Evolutionary conservation across 306 rosid genomes (phyloP), one percentile per base, ranked within the genome.

Genomic region (Bauhinia variegata): DNA sequence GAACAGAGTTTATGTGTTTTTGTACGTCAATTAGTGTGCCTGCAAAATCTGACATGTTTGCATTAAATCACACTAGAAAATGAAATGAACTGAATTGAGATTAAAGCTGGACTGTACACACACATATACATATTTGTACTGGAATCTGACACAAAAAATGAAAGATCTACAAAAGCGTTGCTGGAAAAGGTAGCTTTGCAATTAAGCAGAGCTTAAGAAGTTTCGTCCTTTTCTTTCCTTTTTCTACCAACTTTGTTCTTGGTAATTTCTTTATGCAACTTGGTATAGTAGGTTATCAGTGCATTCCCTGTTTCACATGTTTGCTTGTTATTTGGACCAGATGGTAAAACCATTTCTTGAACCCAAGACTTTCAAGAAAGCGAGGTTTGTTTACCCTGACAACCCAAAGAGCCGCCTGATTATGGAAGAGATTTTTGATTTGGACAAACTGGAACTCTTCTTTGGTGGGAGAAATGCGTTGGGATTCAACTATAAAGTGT

Each of bases 341-440:
- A 72, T 88, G 86, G 91, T 86, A 71, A 91, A 86, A 57, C 93
- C 92, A 64, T 91, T 91, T 79, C 67, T 91, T 34, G 97, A 91
- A 63, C 74, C 77, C 2, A 84, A 79, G 71, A 91, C 97, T 19
- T 65, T 49, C 78, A 83, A 72, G 76, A 91, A 88, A 81, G 91
- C 78, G 76, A 82, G 23, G 72, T 86, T 91, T 75, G 89, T 79
- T 46, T 88, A 86, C 81, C 77, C 96, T 16, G 79, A 78, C 65
- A 81, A 86, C 78, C 80, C 78, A 6, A 83, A 55, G 59, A 84
- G 93, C 74, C 65, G 65, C 75, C 63, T 36, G 89, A 67, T 75
- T 57, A 82, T 91, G 85, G 84, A 84, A 71, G 95, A 91, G 62
- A 38, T 82, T 46, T 86, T 91, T 32, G 77, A 82, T 67, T 54